Conservation (phyloP, 768 basidiomycete species). For the Boletus sp. region DNA sequence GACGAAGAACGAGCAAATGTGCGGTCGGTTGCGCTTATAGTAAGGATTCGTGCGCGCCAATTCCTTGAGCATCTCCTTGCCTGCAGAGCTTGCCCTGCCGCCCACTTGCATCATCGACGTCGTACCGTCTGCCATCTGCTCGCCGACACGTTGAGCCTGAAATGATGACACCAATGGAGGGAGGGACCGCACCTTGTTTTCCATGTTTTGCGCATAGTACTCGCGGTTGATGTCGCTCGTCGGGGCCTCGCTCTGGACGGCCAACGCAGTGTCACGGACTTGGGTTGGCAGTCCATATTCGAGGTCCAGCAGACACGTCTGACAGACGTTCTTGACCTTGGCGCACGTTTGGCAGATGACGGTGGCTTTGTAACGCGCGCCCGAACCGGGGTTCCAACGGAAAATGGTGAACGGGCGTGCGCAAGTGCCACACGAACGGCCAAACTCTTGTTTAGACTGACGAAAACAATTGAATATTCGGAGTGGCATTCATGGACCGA, state of each 20-base stretch:
- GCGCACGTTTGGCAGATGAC: conserved; percentile 97
- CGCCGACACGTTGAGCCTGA: conserved; percentile 3
- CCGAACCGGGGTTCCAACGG: conserved; percentile 96
- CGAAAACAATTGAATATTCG: conserved; percentile 34
- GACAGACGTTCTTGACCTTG: conserved; percentile 95
- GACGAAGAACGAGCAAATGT: conserved; percentile 91
- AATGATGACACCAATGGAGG: not conserved
- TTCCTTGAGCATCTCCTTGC: conserved; percentile 96
- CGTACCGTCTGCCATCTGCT: conserved; percentile 62
- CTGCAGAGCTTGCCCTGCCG: conserved; percentile 68
- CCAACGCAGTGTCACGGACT: conserved; percentile 94
- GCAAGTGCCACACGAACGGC: conserved; percentile 95
- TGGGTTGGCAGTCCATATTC: conserved; percentile 97
- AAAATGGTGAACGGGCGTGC: conserved; percentile 96
- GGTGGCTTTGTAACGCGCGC: conserved; percentile 93
- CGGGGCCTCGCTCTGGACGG: conserved; percentile 81
- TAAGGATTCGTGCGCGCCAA: conserved; percentile 94
- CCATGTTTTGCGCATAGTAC: conserved; percentile 92
- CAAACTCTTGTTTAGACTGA: conserved; percentile 98
- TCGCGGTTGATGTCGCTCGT: conserved; percentile 97
- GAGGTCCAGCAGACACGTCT: conserved; percentile 94
- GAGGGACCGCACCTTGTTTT: conserved; percentile 57
- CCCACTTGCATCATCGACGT: conserved; percentile 58
- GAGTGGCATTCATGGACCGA: not conserved
- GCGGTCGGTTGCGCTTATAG: conserved; percentile 94